Conservation (phyloP, 352 stramenopile species). For the Pythium myriotylum region DNA sequence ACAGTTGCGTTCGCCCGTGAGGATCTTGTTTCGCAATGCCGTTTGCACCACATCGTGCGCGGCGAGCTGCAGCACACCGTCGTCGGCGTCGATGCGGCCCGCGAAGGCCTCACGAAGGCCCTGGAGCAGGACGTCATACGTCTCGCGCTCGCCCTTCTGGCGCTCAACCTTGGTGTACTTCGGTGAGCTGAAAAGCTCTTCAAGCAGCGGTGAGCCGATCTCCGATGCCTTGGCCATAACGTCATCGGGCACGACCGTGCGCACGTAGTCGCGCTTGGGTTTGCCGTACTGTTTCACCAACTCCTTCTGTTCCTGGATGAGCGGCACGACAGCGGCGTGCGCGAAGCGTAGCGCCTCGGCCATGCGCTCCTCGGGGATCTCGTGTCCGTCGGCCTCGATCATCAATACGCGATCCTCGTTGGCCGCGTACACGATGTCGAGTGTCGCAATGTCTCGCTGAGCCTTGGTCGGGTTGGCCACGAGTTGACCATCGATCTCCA, state of each 20-base stretch:
- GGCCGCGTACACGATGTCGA: constrained; percentile 87
- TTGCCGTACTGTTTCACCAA: constrained; percentile 61
- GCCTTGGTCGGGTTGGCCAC: constrained; percentile 91
- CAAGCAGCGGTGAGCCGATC: constrained; percentile 36
- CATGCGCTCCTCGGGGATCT: constrained; percentile 76
- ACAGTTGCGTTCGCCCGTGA: constrained; percentile 50
- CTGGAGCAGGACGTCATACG: constrained; percentile 73
- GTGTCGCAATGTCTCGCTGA: constrained; percentile 69
- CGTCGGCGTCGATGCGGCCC: constrained; percentile 36
- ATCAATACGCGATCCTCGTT: constrained; percentile 81
- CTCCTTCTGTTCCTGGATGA: constrained; percentile 67
- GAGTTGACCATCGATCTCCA: constrained; percentile 81
- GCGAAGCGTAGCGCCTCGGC: constrained; percentile 78
- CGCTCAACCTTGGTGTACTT: constrained; percentile 58
- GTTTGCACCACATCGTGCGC: constrained; percentile 81
- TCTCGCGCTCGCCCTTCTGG: constrained; percentile 65
- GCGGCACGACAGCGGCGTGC: constrained; percentile 52
- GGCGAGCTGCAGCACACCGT: constrained; percentile 56
- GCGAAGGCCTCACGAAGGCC: constrained; percentile 58
- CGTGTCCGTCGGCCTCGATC: constrained; percentile 86
- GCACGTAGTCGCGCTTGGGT: constrained; percentile 64
- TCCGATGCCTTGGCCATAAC: constrained; percentile 62
- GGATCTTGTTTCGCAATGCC: constrained; percentile 67
- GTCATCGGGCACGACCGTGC: constrained; percentile 47
- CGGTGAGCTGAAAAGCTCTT: constrained; percentile 41